Conservation (phyloP, 441 rosid genomes). For the Hura crepitans region DNA sequence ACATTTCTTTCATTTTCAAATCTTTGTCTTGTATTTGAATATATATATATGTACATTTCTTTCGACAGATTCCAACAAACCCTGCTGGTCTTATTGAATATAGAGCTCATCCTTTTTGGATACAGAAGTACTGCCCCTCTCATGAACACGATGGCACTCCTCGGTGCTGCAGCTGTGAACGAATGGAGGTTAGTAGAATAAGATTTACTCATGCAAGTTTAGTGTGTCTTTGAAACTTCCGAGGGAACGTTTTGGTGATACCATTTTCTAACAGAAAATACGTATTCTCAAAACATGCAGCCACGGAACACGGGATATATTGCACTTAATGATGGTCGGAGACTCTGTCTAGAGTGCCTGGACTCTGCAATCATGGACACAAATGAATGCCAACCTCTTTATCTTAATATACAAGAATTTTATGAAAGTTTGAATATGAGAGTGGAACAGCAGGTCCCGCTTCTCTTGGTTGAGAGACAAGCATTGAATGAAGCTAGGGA, state of each 20-base stretch:
- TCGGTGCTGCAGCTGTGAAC: slow-evolving; percentile 92
- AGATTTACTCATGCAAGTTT: slow-evolving; percentile 9
- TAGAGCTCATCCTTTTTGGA: slow-evolving; percentile 90
- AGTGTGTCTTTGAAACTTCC: slow-evolving; percentile 7
- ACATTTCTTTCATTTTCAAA: slow-evolving; percentile 18
- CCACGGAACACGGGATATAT: slow-evolving; percentile 61
- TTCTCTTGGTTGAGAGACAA: slow-evolving; percentile 89
- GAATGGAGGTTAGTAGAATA: slow-evolving; percentile 81
- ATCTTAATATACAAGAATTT: slow-evolving; percentile 79
- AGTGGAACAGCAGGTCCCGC: slow-evolving; percentile 78
- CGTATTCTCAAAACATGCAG: slow-evolving; percentile 38
- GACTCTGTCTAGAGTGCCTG: slow-evolving; percentile 91
- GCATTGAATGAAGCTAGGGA: slow-evolving; percentile 92
- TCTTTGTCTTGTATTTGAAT: slow-evolving; percentile 26
- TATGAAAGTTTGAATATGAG: slow-evolving; percentile 85
- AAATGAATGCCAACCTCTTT: slow-evolving; percentile 76
- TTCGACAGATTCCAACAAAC: slow-evolving; percentile 78
- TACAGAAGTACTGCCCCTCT: slow-evolving; percentile 87
- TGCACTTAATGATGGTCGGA: slow-evolving; percentile 81
- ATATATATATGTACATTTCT: slow-evolving; percentile 5
- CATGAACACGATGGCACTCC: slow-evolving; percentile 92
- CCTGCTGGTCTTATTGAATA: slow-evolving; percentile 82
- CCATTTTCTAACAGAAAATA: slow-evolving; percentile 3
- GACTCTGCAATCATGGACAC: slow-evolving; percentile 91
- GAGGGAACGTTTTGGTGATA: neutral